phyloP scores from a whole-genome alignment of 257 asterid genomes.

The Jasminum sambac region DNA sequence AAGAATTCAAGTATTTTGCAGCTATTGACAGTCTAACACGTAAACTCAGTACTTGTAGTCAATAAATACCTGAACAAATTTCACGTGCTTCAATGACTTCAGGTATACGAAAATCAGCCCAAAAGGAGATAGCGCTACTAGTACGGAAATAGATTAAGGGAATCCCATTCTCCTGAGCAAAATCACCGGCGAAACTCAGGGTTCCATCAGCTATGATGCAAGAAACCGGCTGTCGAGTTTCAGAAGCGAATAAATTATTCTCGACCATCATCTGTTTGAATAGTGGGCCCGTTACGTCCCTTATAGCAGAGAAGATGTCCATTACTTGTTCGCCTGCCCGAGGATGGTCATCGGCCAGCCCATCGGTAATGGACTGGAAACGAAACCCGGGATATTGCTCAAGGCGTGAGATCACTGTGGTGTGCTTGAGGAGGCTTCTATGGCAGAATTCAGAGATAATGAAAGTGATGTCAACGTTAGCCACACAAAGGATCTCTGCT shows the following conservation, averaged over 20 bases:
- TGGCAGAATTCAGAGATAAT: conserved; percentile 14
- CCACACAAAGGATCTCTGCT: conserved; percentile 23
- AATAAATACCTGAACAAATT: conserved; percentile 10
- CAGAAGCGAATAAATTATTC: background rate
- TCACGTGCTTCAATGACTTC: conserved; percentile 31
- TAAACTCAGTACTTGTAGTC: too few species aligned
- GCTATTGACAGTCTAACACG: background rate
- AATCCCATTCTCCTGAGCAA: conserved; percentile 31
- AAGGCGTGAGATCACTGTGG: background rate
- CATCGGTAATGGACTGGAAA: conserved; percentile 20
- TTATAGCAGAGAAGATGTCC: background rate
- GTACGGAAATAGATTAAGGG: conserved; percentile 25
- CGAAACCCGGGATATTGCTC: conserved; percentile 4
- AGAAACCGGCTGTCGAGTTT: conserved; percentile 4
- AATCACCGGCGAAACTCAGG: conserved; percentile 27
- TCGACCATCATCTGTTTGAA: conserved; percentile 16
- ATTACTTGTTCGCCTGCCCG: background rate
- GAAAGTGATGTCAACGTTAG: conserved; percentile 20
- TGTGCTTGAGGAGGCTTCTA: conserved; percentile 16
- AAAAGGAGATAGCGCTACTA: conserved; percentile 27
- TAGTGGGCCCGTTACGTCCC: background rate
- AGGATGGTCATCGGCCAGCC: conserved; percentile 16
- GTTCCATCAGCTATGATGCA: conserved; percentile 37
- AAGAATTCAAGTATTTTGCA: background rate
- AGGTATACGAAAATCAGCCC: conserved; percentile 27